Evolutionary conservation across 768 basidiomycete genomes (phyloP).

Genomic region (Mycena sanguinolenta): DNA sequence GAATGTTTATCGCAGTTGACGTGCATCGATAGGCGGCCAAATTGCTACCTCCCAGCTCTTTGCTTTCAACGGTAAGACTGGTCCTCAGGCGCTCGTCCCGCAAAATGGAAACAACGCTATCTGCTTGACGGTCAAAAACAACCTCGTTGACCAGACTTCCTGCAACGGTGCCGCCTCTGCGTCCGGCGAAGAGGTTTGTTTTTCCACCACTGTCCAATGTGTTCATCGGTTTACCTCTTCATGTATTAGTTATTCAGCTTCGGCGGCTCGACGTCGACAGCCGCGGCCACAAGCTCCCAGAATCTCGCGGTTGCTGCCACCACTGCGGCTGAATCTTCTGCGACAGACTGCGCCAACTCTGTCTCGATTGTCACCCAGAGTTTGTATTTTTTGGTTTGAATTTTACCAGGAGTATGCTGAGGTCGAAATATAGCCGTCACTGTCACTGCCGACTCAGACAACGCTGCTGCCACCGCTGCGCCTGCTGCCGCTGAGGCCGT

Average conservation of each 20-base stretch:
- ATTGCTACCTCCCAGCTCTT: slow-evolving; percentile 42
- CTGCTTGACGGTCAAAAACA: slow-evolving; percentile 35
- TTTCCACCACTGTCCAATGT: neutral
- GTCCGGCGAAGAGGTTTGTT: slow-evolving; percentile 33
- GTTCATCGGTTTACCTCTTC: neutral
- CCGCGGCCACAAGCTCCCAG: slow-evolving; percentile 1
- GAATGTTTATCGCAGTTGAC: neutral
- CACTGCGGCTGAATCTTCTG: slow-evolving; percentile 11
- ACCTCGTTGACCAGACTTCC: slow-evolving; percentile 37
- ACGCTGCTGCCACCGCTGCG: too few species aligned
- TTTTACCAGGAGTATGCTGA: neutral
- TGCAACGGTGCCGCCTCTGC: slow-evolving; percentile 34
- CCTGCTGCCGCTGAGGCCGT: too few species aligned
- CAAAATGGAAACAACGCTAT: slow-evolving; percentile 34
- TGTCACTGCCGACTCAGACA: slow-evolving; percentile 8
- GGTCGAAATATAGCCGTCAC: slow-evolving; percentile 6
- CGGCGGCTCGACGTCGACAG: slow-evolving; percentile 16
- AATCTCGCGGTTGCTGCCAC: neutral
- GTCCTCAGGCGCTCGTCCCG: slow-evolving; percentile 36
- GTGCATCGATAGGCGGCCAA: slow-evolving; percentile 15
- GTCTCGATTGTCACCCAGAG: slow-evolving; percentile 10
- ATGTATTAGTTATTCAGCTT: slow-evolving; percentile 39
- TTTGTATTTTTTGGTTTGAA: neutral
- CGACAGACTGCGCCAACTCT: slow-evolving; percentile 2
- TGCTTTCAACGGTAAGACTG: slow-evolving; percentile 36